Conservation (phyloP, 148 eudicot genomes). For the Chenopodium quinoa region DNA sequence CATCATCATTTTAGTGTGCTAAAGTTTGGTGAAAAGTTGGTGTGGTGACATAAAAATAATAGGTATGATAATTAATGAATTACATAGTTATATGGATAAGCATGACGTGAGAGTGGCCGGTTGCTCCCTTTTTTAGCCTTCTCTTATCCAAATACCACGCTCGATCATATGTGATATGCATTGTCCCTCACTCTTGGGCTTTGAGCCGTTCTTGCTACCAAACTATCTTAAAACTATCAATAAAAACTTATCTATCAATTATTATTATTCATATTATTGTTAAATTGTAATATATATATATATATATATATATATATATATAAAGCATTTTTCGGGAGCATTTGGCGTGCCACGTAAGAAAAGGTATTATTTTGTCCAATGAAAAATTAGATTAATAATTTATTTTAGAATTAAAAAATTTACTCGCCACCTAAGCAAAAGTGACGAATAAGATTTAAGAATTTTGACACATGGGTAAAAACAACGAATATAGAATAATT, state of each 20-base stretch:
- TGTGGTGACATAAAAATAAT: slow-evolving; percentile 16
- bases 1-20: slow-evolving; percentile 34
- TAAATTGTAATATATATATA: too few species aligned
- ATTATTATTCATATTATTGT: too few species aligned
- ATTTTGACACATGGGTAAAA: too few species aligned
- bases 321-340: too few species aligned
- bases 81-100: slow-evolving; percentile 26
- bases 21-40: not conserved
- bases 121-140: not conserved
- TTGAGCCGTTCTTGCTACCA: slow-evolving; percentile 15
- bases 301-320: too few species aligned
- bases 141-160: slow-evolving; percentile 26
- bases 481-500: too few species aligned
- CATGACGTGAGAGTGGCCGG: slow-evolving; percentile 18
- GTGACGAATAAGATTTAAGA: too few species aligned
- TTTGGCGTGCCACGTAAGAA: too few species aligned
- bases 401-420: too few species aligned
- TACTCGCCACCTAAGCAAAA: too few species aligned
- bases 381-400: too few species aligned
- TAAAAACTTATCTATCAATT: not conserved
- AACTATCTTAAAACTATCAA: not conserved
- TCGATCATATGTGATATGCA: not conserved
- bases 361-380: too few species aligned
- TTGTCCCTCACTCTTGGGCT: slow-evolving; percentile 5
- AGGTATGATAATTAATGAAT: slow-evolving; percentile 8